A percentile compares a stretch with the other conserved stretches of the same genome.
These are phyloP conservation scores for Syncephalastrum sp. DNA, from an alignment of 371 early-diverging fungal genomes.

Conservation along the genomic window DNA sequence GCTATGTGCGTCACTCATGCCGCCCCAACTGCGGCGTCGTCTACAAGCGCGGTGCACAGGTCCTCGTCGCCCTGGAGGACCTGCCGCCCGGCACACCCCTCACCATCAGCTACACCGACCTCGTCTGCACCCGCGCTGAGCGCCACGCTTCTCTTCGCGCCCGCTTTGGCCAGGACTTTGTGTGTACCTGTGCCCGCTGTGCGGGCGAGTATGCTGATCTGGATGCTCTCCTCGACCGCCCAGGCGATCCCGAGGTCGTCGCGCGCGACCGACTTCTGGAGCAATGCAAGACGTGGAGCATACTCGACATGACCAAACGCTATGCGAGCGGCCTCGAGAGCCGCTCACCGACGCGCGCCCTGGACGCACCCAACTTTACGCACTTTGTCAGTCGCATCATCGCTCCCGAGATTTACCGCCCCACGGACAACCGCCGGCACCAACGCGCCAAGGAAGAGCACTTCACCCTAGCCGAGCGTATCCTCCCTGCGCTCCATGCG, in stretches of 20 bases:
- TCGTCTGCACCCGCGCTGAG: slow-evolving; percentile 49
- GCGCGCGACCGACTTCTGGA: slow-evolving; percentile 4
- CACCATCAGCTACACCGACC: slow-evolving; percentile 74
- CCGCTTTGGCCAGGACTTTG: slow-evolving; percentile 29
- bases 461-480: slow-evolving; percentile 2
- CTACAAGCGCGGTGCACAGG: slow-evolving; percentile 44
- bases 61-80: slow-evolving; percentile 59
- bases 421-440: slow-evolving; percentile 1
- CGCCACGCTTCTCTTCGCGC: slow-evolving; percentile 51
- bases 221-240: slow-evolving; percentile 15
- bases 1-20: slow-evolving; percentile 80
- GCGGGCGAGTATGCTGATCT: slow-evolving; percentile 14
- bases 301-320: slow-evolving; percentile 27
- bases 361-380: slow-evolving; percentile 32
- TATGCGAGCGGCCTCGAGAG: slow-evolving; percentile 10
- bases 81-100: slow-evolving; percentile 70
- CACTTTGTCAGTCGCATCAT: slow-evolving; percentile 33
- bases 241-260: background rate
- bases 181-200: slow-evolving; percentile 35
- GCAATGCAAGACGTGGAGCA: slow-evolving; percentile 31
- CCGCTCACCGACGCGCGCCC: slow-evolving; percentile 17
- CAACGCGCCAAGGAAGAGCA: slow-evolving; percentile 6
- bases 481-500: slow-evolving; percentile 15
- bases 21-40: slow-evolving; percentile 72
- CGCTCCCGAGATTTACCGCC: slow-evolving; percentile 29